These are phyloP conservation scores for Mytilinidion resinicola DNA, from an alignment of 495 filamentous ascomycete species.

Conservation along the genomic window DNA sequence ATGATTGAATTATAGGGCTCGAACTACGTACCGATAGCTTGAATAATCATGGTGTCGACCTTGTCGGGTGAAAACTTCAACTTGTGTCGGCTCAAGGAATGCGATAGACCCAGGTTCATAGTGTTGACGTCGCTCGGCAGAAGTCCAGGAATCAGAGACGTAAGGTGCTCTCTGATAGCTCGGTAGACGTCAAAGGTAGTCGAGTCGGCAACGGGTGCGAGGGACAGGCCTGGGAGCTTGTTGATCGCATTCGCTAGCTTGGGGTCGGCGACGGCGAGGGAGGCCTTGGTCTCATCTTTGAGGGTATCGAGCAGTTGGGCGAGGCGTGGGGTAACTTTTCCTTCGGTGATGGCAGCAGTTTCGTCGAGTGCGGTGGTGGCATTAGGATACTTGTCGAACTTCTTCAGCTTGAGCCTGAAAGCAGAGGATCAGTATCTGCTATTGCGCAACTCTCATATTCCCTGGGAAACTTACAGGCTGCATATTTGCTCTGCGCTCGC, in stretches of 20 bases:
- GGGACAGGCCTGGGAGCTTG: slow-evolving; percentile 79
- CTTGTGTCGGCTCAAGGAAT: slow-evolving; percentile 96
- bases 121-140: slow-evolving; percentile 76
- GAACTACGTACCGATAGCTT: slow-evolving; percentile 58
- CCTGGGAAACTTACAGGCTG: slow-evolving; percentile 60
- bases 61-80: slow-evolving; percentile 99
- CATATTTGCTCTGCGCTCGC: slow-evolving; percentile 77
- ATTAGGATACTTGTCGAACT: slow-evolving; percentile 94
- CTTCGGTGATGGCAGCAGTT: slow-evolving; percentile 77
- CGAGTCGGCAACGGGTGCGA: slow-evolving; percentile 82
- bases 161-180: slow-evolving; percentile 83
- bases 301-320: slow-evolving; percentile 66
- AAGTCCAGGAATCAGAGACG: slow-evolving; percentile 85
- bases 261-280: slow-evolving; percentile 87
- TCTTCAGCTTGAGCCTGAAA: slow-evolving; percentile 81
- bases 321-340: slow-evolving; percentile 89
- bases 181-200: slow-evolving; percentile 83
- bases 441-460: too few species aligned
- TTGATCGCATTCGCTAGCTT: slow-evolving; percentile 91
- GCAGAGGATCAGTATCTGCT: too few species aligned
- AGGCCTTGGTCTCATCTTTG: slow-evolving; percentile 96
- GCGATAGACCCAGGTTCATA: slow-evolving; percentile 92
- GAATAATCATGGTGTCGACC: slow-evolving; percentile 99
- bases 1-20: too few species aligned
- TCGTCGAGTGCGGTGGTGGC: slow-evolving; percentile 82